A percentile compares a stretch with the other conserved stretches of the same genome.
These are phyloP conservation scores for Castanopsis chinensis DNA, from an alignment of 306 rosid genomes.

Conservation along the genomic window DNA sequence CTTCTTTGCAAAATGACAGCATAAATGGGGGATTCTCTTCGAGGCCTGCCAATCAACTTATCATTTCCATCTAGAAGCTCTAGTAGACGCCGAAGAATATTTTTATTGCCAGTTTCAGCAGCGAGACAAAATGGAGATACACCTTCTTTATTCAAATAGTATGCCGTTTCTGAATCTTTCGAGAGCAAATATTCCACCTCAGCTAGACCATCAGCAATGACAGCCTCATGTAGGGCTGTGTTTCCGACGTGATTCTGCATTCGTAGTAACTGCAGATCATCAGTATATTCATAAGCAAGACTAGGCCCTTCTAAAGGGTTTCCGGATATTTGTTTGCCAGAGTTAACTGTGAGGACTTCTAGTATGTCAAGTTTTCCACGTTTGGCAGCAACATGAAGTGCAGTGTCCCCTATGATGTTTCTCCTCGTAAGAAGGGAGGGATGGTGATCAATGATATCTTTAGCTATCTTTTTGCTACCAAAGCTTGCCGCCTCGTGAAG, in stretches of 20 bases:
- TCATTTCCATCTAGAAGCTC: neutral
- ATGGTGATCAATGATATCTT: neutral
- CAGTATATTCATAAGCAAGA: neutral
- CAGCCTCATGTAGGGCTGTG: neutral
- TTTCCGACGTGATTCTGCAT: neutral
- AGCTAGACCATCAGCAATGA: neutral
- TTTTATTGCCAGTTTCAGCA: neutral
- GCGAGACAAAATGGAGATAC: neutral
- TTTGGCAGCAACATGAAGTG: conserved; percentile 2
- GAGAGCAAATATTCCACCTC: neutral
- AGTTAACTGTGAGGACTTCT: neutral
- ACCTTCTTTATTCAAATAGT: neutral
- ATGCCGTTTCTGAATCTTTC: neutral
- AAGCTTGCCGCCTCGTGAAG: neutral
- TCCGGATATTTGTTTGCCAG: no score
- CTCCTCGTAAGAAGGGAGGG: neutral
- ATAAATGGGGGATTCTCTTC: neutral
- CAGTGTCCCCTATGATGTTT: neutral
- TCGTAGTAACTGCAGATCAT: neutral
- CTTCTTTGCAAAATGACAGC: neutral
- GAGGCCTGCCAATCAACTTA: neutral
- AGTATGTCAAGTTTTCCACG: neutral
- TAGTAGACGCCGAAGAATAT: neutral
- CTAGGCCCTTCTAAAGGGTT: no score
- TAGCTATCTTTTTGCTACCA: neutral